Conservation (phyloP, 179 eudicot genomes). For the Silene noctiflora region DNA sequence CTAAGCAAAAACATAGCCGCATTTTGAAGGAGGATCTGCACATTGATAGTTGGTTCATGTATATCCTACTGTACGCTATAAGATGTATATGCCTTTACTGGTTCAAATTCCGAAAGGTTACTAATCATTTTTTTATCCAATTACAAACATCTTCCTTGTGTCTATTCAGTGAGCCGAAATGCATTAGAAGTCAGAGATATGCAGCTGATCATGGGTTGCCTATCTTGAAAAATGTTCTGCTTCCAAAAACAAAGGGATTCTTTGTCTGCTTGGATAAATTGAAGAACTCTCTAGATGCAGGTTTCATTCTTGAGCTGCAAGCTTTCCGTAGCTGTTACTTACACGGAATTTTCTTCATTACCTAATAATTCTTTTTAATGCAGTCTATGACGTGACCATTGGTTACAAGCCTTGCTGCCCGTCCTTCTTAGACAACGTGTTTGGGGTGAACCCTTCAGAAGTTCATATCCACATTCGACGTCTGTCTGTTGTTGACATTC, state of each 20-base stretch:
- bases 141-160: conserved; percentile 15
- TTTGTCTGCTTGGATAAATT: conserved; percentile 61
- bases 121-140: too few relatives aligned
- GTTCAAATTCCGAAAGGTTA: too few relatives aligned
- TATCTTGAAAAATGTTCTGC: conserved; percentile 63
- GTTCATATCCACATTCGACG: conserved; percentile 80
- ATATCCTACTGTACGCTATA: too few relatives aligned
- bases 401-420: conserved; percentile 85
- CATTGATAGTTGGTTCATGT: too few relatives aligned
- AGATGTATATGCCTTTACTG: too few relatives aligned
- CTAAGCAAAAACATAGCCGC: background rate
- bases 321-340: background rate
- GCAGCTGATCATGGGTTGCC: conserved; percentile 73
- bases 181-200: conserved; percentile 60
- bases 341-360: background rate
- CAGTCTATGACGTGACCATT: conserved; percentile 84
- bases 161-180: conserved; percentile 57
- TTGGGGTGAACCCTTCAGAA: conserved; percentile 80
- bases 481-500: conserved; percentile 47
- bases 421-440: conserved; percentile 73
- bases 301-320: conserved; percentile 26
- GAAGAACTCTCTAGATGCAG: conserved; percentile 77
- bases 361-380: conserved; percentile 19
- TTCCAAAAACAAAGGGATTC: conserved; percentile 80
- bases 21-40: background rate